phyloP scores from a whole-genome alignment of 352 stramenopile genomes.

The Plasmopara viticola region DNA sequence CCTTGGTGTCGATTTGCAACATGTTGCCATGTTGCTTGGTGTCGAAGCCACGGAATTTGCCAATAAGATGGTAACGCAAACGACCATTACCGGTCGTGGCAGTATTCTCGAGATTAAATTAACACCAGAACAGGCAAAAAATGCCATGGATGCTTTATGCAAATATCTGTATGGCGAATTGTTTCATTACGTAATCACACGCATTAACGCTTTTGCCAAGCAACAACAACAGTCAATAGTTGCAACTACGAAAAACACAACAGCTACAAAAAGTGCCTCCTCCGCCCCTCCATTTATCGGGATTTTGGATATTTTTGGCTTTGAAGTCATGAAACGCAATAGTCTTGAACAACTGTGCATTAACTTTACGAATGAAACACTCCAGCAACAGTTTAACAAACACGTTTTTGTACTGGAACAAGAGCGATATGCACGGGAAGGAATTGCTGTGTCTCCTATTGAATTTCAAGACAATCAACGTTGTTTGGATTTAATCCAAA shows the following conservation, averaged over 20 bases:
- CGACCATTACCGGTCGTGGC: constrained; percentile 65
- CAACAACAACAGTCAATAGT: constrained; percentile 19
- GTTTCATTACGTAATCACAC: constrained; percentile 69
- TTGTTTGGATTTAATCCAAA: constrained; percentile 78
- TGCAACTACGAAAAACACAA: constrained; percentile 4
- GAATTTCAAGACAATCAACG: constrained; percentile 83
- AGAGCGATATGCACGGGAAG: constrained; percentile 69
- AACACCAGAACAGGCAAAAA: constrained; percentile 65
- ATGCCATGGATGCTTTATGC: constrained; percentile 78
- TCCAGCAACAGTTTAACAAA: constrained; percentile 88
- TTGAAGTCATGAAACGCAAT: constrained; percentile 86
- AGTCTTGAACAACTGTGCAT: constrained; percentile 88
- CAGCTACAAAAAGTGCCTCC: constrained; percentile 2
- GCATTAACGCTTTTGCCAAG: constrained; percentile 70
- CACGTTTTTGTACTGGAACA: constrained; percentile 84
- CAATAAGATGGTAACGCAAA: constrained; percentile 80
- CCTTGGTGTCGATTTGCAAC: constrained; percentile 44
- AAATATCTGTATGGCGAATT: constrained; percentile 81
- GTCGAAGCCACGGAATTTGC: constrained; percentile 55
- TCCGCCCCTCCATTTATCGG: constrained; percentile 54
- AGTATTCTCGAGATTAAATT: constrained; percentile 74
- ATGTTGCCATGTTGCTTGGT: constrained; percentile 52
- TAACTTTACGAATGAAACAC: constrained; percentile 89
- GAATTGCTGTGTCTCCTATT: constrained; percentile 64
- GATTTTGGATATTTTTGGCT: constrained; percentile 90